Base-by-base conservation (phyloP, 371 early-diverging fungal genomes). In the Blakeslea trispora region DNA sequence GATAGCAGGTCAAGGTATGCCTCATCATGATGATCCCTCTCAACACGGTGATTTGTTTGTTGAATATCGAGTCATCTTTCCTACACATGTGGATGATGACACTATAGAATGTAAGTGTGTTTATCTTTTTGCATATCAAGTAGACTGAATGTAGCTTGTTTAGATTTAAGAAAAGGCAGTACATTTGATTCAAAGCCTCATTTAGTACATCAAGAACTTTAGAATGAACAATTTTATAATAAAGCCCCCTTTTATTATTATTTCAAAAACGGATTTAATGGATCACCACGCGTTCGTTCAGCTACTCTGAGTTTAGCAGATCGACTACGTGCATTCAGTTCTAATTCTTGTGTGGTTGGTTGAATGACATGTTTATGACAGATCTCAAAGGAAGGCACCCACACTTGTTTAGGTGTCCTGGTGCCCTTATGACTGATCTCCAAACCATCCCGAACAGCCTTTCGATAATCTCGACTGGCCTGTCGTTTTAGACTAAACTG, bases 11-110 rank as follows among this genome's bases (percentile, higher is more conserved):
- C 84, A 91, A 71, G 98, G 98, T 39, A 92, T 92, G 91, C 91
- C 92, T 5, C 51, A 65, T 37, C 77, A 80, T 57, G 81, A 85
- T 24, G 63, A 83, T 13, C 81, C 86, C 1, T 71, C 72, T 46
- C 75, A 87, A 41, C 79, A 84, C 53, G 99, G 99, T 23, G 88
- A 93, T 68, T 72, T 98, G 34, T 94, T 85, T 71, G 85, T 97
- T 37, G 90, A 89, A 61, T 97, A 96, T 72, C 84, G 84, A 46
- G 84, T 98, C 35, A 71, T 79, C 17, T 97, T 96, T 82, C 99
- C 99, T n/a, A 71, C 68, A 6, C 57, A 78, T 18, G 55, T 86
- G 10, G 73, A 76, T 46, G 32, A 53, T 15, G 68, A 74, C 17
- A 59, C 67, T 10, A 50, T 79, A 35, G 70, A 74, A 52, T 44